These are phyloP conservation scores for Venturia aucupariae DNA, from an alignment of 2,329 filamentous ascomycete genomes.

Conservation along the genomic window DNA sequence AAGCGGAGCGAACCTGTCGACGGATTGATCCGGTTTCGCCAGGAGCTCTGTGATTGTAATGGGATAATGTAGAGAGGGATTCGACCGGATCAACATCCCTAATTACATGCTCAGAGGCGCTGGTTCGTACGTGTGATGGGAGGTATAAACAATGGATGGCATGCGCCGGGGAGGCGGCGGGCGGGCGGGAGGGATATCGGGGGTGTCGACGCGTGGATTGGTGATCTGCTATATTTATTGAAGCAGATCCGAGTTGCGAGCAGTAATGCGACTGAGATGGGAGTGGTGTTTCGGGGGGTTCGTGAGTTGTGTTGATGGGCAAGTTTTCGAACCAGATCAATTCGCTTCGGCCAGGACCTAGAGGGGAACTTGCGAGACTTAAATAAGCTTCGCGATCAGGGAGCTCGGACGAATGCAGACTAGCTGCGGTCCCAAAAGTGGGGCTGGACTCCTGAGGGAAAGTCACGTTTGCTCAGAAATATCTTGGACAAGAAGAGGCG, in stretches of 20 bases:
- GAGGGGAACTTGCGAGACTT: not conserved
- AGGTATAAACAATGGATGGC: not conserved
- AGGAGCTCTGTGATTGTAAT: conserved; percentile 84
- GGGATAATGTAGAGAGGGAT: conserved; percentile 66
- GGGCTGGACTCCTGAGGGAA: too few relatives aligned
- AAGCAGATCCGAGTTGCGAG: not conserved
- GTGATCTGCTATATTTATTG: not conserved
- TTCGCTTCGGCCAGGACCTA: not conserved
- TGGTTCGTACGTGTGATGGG: not conserved
- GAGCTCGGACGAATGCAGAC: too few relatives aligned
- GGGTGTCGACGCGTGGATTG: not conserved
- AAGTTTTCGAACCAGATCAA: not conserved
- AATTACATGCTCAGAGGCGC: conserved; percentile 14
- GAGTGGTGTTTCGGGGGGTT: too few relatives aligned
- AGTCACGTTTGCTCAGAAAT: too few relatives aligned
- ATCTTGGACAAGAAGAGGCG: too few relatives aligned
- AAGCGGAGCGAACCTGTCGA: conserved; percentile 67
- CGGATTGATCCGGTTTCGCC: conserved; percentile 62
- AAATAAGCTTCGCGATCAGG: not conserved
- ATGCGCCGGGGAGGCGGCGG: not conserved
- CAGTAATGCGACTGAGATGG: not conserved
- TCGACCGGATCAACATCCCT: conserved; percentile 40
- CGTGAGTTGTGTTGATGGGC: not conserved
- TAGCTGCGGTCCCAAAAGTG: too few relatives aligned
- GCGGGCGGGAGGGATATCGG: not conserved